Conservation (phyloP, 2,329 filamentous ascomycete species). For the Hymenoscyphus albidus region DNA sequence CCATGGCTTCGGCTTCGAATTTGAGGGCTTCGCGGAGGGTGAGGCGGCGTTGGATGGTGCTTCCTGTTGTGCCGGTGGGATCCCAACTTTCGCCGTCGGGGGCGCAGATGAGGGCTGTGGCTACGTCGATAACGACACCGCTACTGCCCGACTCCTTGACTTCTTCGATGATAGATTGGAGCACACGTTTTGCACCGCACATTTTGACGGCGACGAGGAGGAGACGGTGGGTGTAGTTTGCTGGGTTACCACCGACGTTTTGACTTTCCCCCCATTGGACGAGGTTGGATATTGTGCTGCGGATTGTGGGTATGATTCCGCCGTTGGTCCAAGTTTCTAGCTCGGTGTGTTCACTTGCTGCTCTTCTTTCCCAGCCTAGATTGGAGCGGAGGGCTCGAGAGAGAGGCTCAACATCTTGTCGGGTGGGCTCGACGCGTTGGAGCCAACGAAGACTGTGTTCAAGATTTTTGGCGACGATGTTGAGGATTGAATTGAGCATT, state of each 20-base stretch:
- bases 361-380: constrained; percentile 56
- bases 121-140: constrained; percentile 64
- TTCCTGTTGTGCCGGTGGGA: not conserved
- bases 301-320: constrained; percentile 55
- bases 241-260: constrained; percentile 51
- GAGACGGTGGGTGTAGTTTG: constrained; percentile 70
- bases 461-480: constrained; percentile 65
- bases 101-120: constrained; percentile 64
- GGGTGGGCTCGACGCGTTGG: constrained; percentile 62
- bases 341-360: constrained; percentile 60
- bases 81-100: constrained; percentile 46
- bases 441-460: constrained; percentile 64
- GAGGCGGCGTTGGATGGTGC: constrained; percentile 25
- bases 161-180: constrained; percentile 64
- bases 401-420: constrained; percentile 66
- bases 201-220: constrained; percentile 58
- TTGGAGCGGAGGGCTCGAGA: constrained; percentile 59
- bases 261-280: constrained; percentile 64
- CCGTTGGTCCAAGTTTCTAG: constrained; percentile 63
- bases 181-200: constrained; percentile 56
- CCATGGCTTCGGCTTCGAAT: constrained; percentile 28
- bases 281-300: constrained; percentile 58
- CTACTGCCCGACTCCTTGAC: constrained; percentile 56
- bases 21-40: constrained; percentile 33
- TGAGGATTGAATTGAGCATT: constrained; percentile 69